Evolutionary conservation across 768 basidiomycete genomes (phyloP), one percentile per base, ranked within the genome.

Genomic region (Suillus weaverae): DNA sequence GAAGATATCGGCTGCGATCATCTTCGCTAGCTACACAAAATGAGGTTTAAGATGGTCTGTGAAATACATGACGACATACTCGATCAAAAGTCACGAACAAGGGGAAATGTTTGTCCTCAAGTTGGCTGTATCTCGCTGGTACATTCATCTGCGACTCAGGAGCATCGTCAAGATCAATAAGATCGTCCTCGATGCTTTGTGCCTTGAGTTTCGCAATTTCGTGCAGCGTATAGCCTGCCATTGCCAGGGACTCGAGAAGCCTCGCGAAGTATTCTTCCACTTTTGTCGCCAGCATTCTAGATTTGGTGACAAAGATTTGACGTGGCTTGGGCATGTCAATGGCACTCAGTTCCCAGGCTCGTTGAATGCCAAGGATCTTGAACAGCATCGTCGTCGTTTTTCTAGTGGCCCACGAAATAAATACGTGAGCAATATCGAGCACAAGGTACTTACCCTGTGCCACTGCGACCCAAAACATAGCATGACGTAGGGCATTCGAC

Each of bases 331-430:
- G 70, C 46, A 79, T 72, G 20, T 72, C 76, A 35, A n/a, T 8
- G 8, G 71, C 72, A 26, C 76, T 72, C 22, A 78, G 63, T 51
- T 83, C 73, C 75, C 82, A 87, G 2, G 83, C 79, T 22, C 83
- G 77, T 67, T 91, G 87, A 5, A 90, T 84, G 2, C 84, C 82
- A 3, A 91, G 78, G 82, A 92, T 91, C 72, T 89, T 91, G 80
- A 88, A 89, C 2, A 92, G 77, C 83, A 92, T 90, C 0, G 89
- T 88, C 0, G 90, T 91, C 0, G 88, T 91, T 81, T 91, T 91
- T 1, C 90, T 90, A 46, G 20, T 26, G 63, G 60, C 30, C 26
- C 30, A 18, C 9, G 14, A 5, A 18, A 14, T 2, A 32, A 20
- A 59, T 6, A 35, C 4, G 18, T n/a, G 54, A 39, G 51, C 9